These are phyloP conservation scores for Musa acuminata DNA, from an alignment of 176 grass and related monocot genomes.

Conservation along the genomic window DNA sequence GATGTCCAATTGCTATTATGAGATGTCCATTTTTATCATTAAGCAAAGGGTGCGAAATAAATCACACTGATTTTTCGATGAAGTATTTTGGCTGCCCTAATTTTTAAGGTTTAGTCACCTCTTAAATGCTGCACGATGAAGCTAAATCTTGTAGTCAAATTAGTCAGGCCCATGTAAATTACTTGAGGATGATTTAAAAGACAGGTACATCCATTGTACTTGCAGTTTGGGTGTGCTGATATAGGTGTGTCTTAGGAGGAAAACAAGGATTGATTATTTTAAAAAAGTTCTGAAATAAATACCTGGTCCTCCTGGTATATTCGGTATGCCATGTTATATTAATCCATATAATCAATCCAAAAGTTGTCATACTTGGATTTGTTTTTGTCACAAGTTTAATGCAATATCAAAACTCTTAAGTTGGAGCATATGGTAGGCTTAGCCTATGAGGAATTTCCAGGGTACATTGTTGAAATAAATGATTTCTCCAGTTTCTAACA, in stretches of 20 bases:
- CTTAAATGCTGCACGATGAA: neutral
- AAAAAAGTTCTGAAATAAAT: neutral
- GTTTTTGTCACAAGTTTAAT: neutral
- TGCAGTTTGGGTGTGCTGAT: neutral
- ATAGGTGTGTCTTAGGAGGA: too few species aligned
- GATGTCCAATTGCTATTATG: too few species aligned
- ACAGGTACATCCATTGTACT: neutral
- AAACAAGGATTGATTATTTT: too few species aligned
- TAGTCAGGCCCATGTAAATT: neutral
- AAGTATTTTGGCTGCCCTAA: too few species aligned
- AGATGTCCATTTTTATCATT: too few species aligned
- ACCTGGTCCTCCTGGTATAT: neutral
- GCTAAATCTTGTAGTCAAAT: neutral
- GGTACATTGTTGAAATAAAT: too few species aligned
- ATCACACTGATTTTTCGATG: too few species aligned
- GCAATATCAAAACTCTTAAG: neutral
- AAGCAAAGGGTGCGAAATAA: too few species aligned
- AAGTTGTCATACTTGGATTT: neutral
- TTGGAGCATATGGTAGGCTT: neutral
- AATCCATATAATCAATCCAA: neutral
- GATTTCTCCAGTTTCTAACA: too few species aligned
- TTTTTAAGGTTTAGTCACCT: neutral
- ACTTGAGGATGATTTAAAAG: neutral
- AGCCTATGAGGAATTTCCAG: too few species aligned
- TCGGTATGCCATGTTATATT: neutral